Percentiles rank a stretch among this genome's conserved stretches.
phyloP scores from a whole-genome alignment of 2,329 filamentous ascomycete species.

The Raffaelea deltoideospora region DNA sequence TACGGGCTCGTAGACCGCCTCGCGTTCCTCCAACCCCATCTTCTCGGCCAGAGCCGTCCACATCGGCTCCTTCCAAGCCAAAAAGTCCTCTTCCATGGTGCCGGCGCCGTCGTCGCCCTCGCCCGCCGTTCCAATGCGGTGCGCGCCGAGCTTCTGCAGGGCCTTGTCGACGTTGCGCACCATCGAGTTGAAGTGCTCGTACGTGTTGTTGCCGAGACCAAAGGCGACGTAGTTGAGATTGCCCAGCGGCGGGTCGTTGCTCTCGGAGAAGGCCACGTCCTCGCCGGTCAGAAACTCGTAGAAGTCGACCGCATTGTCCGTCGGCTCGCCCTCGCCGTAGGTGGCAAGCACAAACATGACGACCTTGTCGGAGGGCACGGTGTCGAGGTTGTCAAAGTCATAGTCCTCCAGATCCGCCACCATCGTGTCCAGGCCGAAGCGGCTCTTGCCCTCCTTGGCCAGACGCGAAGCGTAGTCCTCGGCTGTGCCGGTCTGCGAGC shows the following conservation, averaged over 20 bases:
- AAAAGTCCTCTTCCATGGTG: constrained; percentile 98
- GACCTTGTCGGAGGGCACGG: constrained; percentile 76
- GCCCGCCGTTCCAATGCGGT: constrained; percentile 72
- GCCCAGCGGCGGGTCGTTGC: constrained; percentile 54
- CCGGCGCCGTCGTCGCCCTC: constrained; percentile 96
- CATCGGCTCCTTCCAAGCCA: constrained; percentile 99
- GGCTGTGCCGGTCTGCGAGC: constrained; percentile 93
- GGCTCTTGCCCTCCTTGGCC: constrained; percentile 92
- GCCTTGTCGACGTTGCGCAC: constrained; percentile 79
- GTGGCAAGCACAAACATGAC: constrained; percentile 93
- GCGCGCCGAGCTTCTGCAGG: constrained; percentile 67
- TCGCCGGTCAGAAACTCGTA: constrained; percentile 88
- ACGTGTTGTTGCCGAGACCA: constrained; percentile 96
- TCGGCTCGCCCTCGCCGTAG: constrained; percentile 96
- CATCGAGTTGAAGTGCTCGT: constrained; percentile 99
- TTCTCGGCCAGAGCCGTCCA: constrained; percentile 72
- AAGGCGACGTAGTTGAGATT: constrained; percentile 91
- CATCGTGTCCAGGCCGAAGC: constrained; percentile 96
- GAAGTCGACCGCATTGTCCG: constrained; percentile 97
- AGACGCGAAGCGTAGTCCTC: constrained; percentile 95
- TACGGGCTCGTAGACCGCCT: constrained; percentile 87
- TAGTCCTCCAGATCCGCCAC: constrained; percentile 96
- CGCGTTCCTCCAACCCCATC: constrained; percentile 85
- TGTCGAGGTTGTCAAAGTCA: constrained; percentile 87
- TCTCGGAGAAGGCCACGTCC: constrained; percentile 65